Percentiles rank a stretch among this genome's conserved stretches.
Evolutionary conservation across 208 protist species (phyloP).

Genomic region (Leishmania turanica): DNA sequence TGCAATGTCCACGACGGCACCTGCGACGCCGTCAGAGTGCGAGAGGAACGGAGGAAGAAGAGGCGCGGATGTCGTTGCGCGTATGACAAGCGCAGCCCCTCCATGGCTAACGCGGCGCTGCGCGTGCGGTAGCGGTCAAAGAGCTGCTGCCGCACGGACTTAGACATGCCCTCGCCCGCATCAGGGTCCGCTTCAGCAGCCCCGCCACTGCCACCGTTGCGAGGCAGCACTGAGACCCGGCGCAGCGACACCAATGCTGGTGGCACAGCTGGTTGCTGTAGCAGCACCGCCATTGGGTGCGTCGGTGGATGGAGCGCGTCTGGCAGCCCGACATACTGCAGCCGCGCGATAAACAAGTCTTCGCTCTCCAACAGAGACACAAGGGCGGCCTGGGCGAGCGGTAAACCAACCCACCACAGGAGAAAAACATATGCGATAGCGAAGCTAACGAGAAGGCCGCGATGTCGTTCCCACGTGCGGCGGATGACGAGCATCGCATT

Average conservation of each 20-base stretch:
- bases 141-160: neutral
- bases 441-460: neutral
- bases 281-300: neutral
- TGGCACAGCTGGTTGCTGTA: neutral
- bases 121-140: neutral
- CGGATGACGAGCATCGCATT: neutral
- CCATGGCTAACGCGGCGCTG: neutral
- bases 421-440: neutral
- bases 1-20: slow-evolving; percentile 1
- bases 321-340: neutral
- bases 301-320: neutral
- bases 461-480: neutral
- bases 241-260: neutral
- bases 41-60: too few species aligned
- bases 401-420: neutral
- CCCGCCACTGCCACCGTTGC: neutral
- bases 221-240: neutral
- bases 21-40: neutral
- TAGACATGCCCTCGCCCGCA: neutral
- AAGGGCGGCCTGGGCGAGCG: neutral
- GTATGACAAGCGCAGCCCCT: neutral
- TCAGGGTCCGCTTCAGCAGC: neutral
- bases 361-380: neutral
- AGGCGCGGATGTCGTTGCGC: neutral
- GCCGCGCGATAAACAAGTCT: neutral